Percentiles rank a stretch among this genome's conserved stretches.
phyloP scores from a whole-genome alignment of 108 stramenopile species.

The Mediolabrus comicus region DNA sequence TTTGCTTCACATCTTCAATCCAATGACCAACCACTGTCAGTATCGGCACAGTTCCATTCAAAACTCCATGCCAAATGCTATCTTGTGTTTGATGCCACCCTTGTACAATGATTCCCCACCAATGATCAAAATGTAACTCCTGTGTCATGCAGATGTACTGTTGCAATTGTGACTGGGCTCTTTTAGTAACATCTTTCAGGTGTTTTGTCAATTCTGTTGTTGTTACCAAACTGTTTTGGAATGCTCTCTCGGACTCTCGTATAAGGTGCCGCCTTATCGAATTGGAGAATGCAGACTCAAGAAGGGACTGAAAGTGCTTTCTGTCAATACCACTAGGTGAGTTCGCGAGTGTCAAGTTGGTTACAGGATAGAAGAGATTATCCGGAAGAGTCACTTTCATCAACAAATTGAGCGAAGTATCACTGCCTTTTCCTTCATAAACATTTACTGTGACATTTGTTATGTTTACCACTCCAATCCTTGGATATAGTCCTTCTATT shows the following conservation, averaged over 20 bases:
- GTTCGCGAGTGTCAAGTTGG: constrained; percentile 18
- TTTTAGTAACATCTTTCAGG: constrained; percentile 2
- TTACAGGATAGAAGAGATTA: constrained; percentile 25
- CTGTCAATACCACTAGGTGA: constrained; percentile 28
- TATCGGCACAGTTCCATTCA: constrained; percentile 22
- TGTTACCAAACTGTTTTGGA: constrained; percentile 23
- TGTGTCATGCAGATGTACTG: constrained; percentile 25
- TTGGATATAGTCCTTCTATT: constrained; percentile 30
- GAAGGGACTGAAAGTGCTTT: constrained; percentile 30
- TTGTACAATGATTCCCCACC: constrained; percentile 14
- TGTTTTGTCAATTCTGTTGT: constrained; percentile 16
- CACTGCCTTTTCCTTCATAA: constrained; percentile 12
- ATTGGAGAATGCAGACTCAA: constrained; percentile 18
- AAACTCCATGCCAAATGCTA: constrained; percentile 16
- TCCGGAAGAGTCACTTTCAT: constrained; percentile 17
- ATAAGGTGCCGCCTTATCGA: constrained; percentile 33
- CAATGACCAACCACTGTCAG: constrained; percentile 17
- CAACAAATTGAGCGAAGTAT: constrained; percentile 7
- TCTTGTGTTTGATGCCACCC: constrained; percentile 31
- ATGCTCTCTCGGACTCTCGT: constrained; percentile 16
- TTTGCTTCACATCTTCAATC: constrained; percentile 27
- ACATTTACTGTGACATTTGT: constrained; percentile 24
- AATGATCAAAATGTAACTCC: constrained; percentile 30
- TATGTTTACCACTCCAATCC: constrained; percentile 40
- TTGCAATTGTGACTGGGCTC: constrained; percentile 21